Percentiles rank a stretch among this genome's conserved stretches.
These are phyloP conservation scores for Maudiozyma serrabonitensis DNA, from an alignment of 805 yeast genomes.

Conservation along the genomic window DNA sequence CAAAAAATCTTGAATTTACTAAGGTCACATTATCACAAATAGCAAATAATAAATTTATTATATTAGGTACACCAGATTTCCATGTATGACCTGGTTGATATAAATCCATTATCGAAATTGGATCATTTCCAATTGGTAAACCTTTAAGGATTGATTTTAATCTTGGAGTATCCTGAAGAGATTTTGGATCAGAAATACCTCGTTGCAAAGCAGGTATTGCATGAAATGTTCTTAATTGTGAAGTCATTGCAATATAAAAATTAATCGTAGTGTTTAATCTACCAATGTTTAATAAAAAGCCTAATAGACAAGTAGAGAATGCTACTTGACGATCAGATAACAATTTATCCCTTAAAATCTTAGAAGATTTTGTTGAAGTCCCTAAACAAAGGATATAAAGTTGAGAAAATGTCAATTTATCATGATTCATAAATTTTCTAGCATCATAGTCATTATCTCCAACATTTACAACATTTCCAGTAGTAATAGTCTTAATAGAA, in stretches of 20 bases:
- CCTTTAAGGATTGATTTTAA: constrained; percentile 74
- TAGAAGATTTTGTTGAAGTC: constrained; percentile 73
- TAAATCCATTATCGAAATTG: constrained; percentile 46
- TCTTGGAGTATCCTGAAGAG: constrained; percentile 90
- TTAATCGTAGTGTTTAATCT: constrained; percentile 91
- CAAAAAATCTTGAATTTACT: constrained; percentile 31
- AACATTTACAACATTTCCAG: constrained; percentile 16
- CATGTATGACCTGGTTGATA: constrained; percentile 44
- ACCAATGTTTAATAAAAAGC: constrained; percentile 83
- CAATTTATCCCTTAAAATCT: constrained; percentile 69
- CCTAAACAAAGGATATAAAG: constrained; percentile 74
- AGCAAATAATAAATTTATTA: constrained; percentile 67
- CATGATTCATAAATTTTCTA: constrained; percentile 28
- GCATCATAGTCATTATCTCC: constrained; percentile 31
- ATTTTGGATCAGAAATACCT: constrained; percentile 43
- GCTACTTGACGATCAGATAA: constrained; percentile 53
- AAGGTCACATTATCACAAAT: constrained; percentile 55
- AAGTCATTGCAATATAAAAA: constrained; percentile 91
- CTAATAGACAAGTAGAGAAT: constrained; percentile 66
- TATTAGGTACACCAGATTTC: constrained; percentile 43
- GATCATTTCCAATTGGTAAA: constrained; percentile 24
- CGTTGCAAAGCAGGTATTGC: constrained; percentile 82
- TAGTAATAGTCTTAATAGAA: no score
- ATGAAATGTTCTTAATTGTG: constrained; percentile 85
- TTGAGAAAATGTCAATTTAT: constrained; percentile 68